phyloP scores from a whole-genome alignment of 805 yeast genomes.

The Metschnikowia lunata region DNA sequence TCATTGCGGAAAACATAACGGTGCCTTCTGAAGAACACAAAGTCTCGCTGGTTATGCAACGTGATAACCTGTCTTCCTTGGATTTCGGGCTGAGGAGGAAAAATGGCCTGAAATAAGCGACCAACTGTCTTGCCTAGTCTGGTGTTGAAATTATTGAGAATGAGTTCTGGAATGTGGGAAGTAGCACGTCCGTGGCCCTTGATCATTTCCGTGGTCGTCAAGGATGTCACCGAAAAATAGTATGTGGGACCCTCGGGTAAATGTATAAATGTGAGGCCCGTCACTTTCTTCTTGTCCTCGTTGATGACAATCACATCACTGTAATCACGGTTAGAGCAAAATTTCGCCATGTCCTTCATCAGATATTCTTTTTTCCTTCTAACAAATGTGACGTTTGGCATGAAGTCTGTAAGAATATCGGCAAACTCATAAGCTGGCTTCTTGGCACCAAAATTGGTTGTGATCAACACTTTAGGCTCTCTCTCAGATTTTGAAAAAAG shows the following conservation, averaged over 20 bases:
- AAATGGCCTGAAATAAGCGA: constrained; percentile 81
- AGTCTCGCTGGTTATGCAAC: constrained; percentile 94
- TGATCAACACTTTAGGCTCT: constrained; percentile 83
- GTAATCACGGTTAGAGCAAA: constrained; percentile 76
- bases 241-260: constrained; percentile 94
- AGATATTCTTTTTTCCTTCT: constrained; percentile 81
- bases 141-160: constrained; percentile 88
- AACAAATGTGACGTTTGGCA: constrained; percentile 83
- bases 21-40: constrained; percentile 91
- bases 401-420: constrained; percentile 72
- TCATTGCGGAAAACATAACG: constrained; percentile 86
- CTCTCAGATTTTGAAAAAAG: constrained; percentile 22
- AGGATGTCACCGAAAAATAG: constrained; percentile 79
- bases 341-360: constrained; percentile 82
- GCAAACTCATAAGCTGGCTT: constrained; percentile 89
- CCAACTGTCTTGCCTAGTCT: constrained; percentile 93
- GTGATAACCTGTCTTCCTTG: constrained; percentile 96
- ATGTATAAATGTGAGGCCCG: constrained; percentile 89
- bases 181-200: constrained; percentile 90
- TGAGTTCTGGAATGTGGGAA: constrained; percentile 84
- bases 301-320: constrained; percentile 87
- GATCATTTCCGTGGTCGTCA: constrained; percentile 69
- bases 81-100: constrained; percentile 90
- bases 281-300: constrained; percentile 89
- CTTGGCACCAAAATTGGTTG: constrained; percentile 84